Conservation (phyloP, 768 basidiomycete species). For the Lactarius indigo region DNA sequence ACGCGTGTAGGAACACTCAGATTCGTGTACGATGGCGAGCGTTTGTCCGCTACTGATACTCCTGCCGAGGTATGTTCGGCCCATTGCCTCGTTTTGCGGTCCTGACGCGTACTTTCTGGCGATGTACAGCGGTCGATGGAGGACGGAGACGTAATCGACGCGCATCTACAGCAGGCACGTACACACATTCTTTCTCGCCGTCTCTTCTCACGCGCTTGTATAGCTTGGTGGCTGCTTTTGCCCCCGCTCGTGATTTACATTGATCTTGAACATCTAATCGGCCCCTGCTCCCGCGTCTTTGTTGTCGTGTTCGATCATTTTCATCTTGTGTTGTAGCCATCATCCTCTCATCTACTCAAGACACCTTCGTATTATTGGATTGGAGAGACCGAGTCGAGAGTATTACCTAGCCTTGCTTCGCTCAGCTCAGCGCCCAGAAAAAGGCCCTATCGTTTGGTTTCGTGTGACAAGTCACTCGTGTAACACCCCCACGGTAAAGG, state of each 20-base stretch:
- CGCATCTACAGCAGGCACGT: constrained; percentile 23
- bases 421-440: background rate
- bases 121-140: constrained; percentile 18
- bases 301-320: background rate
- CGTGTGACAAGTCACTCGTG: background rate
- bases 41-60: constrained; percentile 18
- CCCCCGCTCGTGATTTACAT: background rate
- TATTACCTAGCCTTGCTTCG: background rate
- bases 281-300: background rate
- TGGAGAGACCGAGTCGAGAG: background rate
- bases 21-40: constrained; percentile 24
- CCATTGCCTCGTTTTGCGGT: background rate
- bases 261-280: background rate
- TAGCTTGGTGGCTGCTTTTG: constrained; percentile 14
- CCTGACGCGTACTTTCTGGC: constrained; percentile 7
- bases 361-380: background rate
- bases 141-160: constrained; percentile 24
- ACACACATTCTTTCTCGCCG: background rate
- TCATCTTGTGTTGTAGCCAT: constrained; percentile 18
- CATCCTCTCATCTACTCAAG: constrained; percentile 2
- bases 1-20: constrained; percentile 19
- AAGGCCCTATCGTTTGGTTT: background rate
- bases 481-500: background rate
- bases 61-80: constrained; percentile 17
- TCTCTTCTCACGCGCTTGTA: background rate